Conservation (phyloP, 1,284 basidiomycete genomes). For the Rhizoctonia solani region DNA sequence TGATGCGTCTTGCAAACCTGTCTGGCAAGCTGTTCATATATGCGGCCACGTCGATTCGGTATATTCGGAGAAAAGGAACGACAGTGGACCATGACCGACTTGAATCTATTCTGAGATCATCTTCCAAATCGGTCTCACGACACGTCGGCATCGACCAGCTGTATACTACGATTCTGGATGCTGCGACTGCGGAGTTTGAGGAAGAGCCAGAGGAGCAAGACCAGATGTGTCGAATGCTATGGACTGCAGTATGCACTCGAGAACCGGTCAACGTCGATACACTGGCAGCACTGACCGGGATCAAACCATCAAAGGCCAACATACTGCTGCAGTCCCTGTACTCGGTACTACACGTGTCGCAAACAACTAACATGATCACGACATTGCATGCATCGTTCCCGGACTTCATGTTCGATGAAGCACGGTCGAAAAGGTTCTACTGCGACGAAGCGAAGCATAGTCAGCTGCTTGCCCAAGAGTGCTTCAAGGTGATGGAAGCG, state of each 20-base stretch:
- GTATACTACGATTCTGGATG: too few species aligned
- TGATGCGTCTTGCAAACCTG: not conserved
- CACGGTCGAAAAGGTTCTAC: not conserved
- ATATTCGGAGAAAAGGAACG: too few species aligned
- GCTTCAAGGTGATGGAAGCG: too few species aligned
- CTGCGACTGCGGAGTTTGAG: not conserved
- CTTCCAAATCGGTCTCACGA: not conserved
- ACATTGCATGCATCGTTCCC: not conserved
- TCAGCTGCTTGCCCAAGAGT: too few species aligned
- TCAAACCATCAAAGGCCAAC: too few species aligned
- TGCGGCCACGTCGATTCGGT: conserved; percentile 7
- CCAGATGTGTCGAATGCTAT: not conserved
- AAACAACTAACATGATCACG: not conserved
- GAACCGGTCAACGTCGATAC: too few species aligned
- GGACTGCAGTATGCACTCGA: too few species aligned
- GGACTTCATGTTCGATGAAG: not conserved
- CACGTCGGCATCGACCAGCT: not conserved
- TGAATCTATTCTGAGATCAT: not conserved
- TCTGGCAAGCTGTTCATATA: conserved; percentile 21
- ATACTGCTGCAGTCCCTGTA: too few species aligned
- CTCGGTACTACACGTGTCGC: not conserved
- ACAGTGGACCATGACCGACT: not conserved
- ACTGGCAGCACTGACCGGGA: too few species aligned
- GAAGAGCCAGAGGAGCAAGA: not conserved
- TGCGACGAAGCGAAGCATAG: too few species aligned